Conservation (phyloP, 495 filamentous ascomycete genomes). For the Xylaria castorea region DNA sequence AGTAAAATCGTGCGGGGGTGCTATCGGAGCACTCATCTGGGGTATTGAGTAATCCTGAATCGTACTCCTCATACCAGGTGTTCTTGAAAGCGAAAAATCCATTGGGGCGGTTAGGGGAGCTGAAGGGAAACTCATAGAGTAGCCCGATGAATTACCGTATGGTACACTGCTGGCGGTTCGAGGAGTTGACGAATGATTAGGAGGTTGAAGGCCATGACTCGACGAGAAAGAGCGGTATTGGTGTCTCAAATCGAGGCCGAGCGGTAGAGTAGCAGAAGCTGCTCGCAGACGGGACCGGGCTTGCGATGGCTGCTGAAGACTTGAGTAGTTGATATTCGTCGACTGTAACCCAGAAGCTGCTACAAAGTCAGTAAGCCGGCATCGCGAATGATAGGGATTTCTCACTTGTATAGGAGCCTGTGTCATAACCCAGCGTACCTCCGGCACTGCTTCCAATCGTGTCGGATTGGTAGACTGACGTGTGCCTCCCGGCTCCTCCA, state of each 20-base stretch:
- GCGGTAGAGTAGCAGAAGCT: constrained; percentile 54
- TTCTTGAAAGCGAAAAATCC: constrained; percentile 59
- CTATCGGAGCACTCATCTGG: constrained; percentile 63
- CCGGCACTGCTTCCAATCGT: constrained; percentile 46
- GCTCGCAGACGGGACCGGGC: constrained; percentile 54
- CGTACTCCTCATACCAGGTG: constrained; percentile 48
- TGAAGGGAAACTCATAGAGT: constrained; percentile 59
- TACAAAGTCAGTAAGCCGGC: constrained; percentile 30
- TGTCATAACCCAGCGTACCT: constrained; percentile 55
- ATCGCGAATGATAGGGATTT: not conserved
- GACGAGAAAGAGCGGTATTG: constrained; percentile 56
- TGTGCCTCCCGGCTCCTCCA: constrained; percentile 51
- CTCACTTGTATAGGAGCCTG: constrained; percentile 61
- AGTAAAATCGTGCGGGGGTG: constrained; percentile 58
- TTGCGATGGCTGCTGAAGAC: constrained; percentile 51
- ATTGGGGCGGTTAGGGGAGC: constrained; percentile 61
- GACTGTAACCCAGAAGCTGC: constrained; percentile 55
- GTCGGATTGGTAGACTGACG: constrained; percentile 49
- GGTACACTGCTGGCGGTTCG: constrained; percentile 49
- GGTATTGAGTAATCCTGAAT: constrained; percentile 60
- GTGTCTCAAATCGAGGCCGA: constrained; percentile 54
- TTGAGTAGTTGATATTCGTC: constrained; percentile 54
- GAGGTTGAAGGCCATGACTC: constrained; percentile 46
- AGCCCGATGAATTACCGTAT: constrained; percentile 50
- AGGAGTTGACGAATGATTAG: constrained; percentile 48